Evolutionary conservation across 176 grass and related monocot genomes (phyloP), one percentile per base, ranked within the genome.

Genomic region (Aegilops bicornis): DNA sequence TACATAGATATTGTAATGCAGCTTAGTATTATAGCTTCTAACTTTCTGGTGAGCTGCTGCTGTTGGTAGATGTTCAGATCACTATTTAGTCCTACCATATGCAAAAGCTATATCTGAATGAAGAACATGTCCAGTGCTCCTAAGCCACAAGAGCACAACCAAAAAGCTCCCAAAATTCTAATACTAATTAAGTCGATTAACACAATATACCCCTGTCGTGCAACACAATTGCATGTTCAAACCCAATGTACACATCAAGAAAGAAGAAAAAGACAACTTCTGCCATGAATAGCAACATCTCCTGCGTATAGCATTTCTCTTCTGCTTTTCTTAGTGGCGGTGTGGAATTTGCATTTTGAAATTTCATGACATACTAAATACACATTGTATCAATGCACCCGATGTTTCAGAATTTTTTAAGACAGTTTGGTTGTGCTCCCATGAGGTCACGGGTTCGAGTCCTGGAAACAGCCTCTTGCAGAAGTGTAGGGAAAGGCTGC

Each of bases 21-120:
- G 47, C 10, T 61, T 23, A 61, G n/a, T 64, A 35, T 64, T 75
- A 2, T 58, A 64, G 7, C 8, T 81, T 30, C 71, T 58, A 22
- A 58, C 19, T 58, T 58, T 58, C 2, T 76, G 48, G 56, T 56
- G 69, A 31, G 45, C 30, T 4, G 16, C 40, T 15, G 17, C 39
- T 82, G 70, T 82, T 66, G 43, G 54, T 58, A 56, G 50, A 25
- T 76, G 27, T 32, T 68, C 17, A 60, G 17, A 77, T 77, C 77
- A 58, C 25, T 61, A 17, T 69, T 83, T 43, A 77, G 17, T 48
- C 17, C 25, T 17, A 48, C 20, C 50, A 39, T 68, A 31, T 45
- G 33, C 42, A 67, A 74, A 73, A 32, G 19, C 24, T 89, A 37
- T 76, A 60, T 71, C 22, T 90, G 76, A 68, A 72, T 37, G 59